These are phyloP conservation scores for Intubia oerlemansii DNA, from an alignment of 2,329 filamentous ascomycete species.

Conservation along the genomic window DNA sequence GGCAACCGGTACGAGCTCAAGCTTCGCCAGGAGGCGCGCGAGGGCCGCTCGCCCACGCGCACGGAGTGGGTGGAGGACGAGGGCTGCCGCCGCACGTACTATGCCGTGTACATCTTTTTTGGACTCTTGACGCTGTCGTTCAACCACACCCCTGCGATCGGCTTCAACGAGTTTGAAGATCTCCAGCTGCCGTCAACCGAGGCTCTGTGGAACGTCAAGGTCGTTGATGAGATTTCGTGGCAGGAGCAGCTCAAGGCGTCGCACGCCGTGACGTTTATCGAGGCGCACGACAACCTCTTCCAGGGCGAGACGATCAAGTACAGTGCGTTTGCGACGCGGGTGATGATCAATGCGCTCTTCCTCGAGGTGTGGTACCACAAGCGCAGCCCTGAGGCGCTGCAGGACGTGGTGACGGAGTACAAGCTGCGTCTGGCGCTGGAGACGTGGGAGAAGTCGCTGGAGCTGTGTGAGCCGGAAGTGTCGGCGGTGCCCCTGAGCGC, in stretches of 20 bases:
- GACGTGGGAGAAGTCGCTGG: conserved; percentile 96
- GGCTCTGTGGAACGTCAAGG: conserved; percentile 76
- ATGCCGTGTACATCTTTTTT: conserved; percentile 98
- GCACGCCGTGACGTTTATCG: conserved; percentile 66
- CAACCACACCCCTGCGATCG: conserved; percentile 94
- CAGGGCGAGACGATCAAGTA: conserved; percentile 80
- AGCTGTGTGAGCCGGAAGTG: conserved; percentile 78
- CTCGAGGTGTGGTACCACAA: conserved; percentile 98
- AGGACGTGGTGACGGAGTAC: conserved; percentile 95
- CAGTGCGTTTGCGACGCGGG: conserved; percentile 88
- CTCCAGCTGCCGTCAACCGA: conserved; percentile 84
- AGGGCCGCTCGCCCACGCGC: conserved; percentile 52
- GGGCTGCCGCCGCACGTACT: conserved; percentile 89
- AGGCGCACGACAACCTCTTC: conserved; percentile 88
- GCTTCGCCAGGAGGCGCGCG: conserved; percentile 72
- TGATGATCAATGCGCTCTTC: conserved; percentile 98
- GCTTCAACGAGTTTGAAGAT: conserved; percentile 94
- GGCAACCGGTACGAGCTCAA: conserved; percentile 94
- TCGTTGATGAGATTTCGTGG: conserved; percentile 64
- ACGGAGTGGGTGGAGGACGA: conserved; percentile 94
- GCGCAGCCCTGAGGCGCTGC: conserved; percentile 88
- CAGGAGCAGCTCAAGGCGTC: conserved; percentile 52
- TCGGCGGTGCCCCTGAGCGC: conserved; percentile 78
- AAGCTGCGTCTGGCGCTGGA: conserved; percentile 88
- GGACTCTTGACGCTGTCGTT: conserved; percentile 85